These are phyloP conservation scores for Starmerella powellii DNA, from an alignment of 805 yeast species.

Conservation along the genomic window DNA sequence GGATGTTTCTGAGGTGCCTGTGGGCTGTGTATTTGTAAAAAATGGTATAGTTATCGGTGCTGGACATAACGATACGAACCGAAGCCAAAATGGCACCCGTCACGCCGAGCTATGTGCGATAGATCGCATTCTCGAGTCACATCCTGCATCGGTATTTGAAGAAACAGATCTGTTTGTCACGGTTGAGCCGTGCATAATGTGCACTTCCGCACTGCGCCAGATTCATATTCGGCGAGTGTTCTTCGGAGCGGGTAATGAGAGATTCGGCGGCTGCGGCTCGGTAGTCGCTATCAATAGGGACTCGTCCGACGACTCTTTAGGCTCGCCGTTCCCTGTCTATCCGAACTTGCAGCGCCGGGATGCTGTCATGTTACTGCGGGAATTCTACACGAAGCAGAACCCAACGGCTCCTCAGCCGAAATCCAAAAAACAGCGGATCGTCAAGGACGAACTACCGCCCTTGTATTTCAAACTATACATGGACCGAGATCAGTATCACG, in stretches of 20 bases:
- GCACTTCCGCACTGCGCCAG: conserved; percentile 84
- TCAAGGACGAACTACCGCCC: conserved; percentile 43
- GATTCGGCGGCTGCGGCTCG: conserved; percentile 95
- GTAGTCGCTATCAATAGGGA: conserved; percentile 52
- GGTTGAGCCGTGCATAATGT: conserved; percentile 97
- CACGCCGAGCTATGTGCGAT: conserved; percentile 91
- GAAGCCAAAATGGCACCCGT: conserved; percentile 70
- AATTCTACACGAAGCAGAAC: conserved; percentile 78
- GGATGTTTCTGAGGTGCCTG: conserved; percentile 64
- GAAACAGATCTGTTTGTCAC: conserved; percentile 74
- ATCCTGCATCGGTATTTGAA: conserved; percentile 30
- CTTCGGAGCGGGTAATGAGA: conserved; percentile 87
- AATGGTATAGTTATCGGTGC: conserved; percentile 45
- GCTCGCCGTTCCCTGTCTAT: conserved; percentile 39
- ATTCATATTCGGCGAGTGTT: conserved; percentile 59
- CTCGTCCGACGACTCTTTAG: conserved; percentile 21
- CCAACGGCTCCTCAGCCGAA: conserved; percentile 74
- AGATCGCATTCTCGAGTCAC: conserved; percentile 36
- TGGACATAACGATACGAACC: conserved; percentile 80
- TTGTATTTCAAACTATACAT: conserved; percentile 47
- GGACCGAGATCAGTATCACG: conserved; percentile 38
- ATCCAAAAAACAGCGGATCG: conserved; percentile 44
- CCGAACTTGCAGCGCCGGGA: conserved; percentile 77
- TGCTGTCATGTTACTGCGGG: conserved; percentile 67
- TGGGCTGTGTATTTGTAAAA: conserved; percentile 63